These are phyloP conservation scores for Andrographis paniculata DNA, from an alignment of 305 asterid genomes.

Conservation along the genomic window DNA sequence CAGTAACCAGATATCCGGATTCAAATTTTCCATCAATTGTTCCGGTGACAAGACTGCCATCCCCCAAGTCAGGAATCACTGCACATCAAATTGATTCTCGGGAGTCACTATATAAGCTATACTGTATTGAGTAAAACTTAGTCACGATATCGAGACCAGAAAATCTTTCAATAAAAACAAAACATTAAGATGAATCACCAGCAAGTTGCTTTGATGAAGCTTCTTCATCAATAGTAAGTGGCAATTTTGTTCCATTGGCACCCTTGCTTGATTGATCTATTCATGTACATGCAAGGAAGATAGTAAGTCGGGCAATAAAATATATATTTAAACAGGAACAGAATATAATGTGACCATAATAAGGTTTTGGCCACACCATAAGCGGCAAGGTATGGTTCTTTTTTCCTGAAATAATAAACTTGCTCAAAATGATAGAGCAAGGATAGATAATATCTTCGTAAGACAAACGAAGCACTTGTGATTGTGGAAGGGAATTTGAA, in stretches of 20 bases:
- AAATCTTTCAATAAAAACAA: slow-evolving; percentile 3
- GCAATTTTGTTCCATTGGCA: slow-evolving; percentile 30
- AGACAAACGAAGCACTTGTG: slow-evolving; percentile 76
- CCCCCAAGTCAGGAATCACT: slow-evolving; percentile 44
- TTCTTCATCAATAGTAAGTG: slow-evolving; percentile 33
- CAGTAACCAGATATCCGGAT: slow-evolving; percentile 72
- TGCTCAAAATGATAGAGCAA: slow-evolving; percentile 92
- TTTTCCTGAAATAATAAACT: slow-evolving; percentile 84
- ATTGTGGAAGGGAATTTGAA: slow-evolving; percentile 76
- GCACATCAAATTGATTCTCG: slow-evolving; percentile 24
- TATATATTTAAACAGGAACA: slow-evolving; percentile 10
- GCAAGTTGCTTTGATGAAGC: slow-evolving; percentile 34
- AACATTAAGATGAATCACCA: slow-evolving; percentile 39
- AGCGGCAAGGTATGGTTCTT: slow-evolving; percentile 37
- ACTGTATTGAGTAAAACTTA: slow-evolving; percentile 1
- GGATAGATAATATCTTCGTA: slow-evolving; percentile 73
- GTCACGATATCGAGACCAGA: neutral
- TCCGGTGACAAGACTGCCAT: slow-evolving; percentile 58
- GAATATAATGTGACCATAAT: slow-evolving; percentile 7
- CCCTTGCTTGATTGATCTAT: slow-evolving; percentile 33
- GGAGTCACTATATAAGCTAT: slow-evolving; percentile 9
- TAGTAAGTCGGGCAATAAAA: slow-evolving; percentile 13
- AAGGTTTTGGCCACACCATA: slow-evolving; percentile 31
- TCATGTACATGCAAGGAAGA: slow-evolving; percentile 15
- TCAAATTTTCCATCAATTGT: slow-evolving; percentile 88